These are phyloP conservation scores for Vaccinium macrocarpon DNA, from an alignment of 148 eudicot species.

Conservation along the genomic window DNA sequence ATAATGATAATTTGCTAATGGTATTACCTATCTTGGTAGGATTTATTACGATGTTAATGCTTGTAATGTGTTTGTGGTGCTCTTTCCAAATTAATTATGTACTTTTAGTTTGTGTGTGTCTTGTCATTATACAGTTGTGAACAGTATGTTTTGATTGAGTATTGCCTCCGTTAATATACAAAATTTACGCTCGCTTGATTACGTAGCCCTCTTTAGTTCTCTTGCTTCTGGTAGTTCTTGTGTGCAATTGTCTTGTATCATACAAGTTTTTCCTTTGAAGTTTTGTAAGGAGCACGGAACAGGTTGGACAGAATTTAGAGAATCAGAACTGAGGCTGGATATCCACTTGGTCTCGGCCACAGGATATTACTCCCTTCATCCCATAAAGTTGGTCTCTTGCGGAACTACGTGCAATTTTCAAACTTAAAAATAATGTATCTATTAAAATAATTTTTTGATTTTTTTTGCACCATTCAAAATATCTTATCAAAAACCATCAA, in stretches of 20 bases:
- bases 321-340: background rate
- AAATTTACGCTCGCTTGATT: background rate
- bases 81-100: slow-evolving; percentile 6
- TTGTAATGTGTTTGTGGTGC: background rate
- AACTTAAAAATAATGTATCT: too few relatives aligned
- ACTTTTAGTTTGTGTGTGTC: background rate
- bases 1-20: background rate
- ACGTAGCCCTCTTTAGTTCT: background rate
- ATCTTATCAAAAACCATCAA: too few relatives aligned
- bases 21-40: background rate
- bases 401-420: too few relatives aligned
- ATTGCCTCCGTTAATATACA: background rate
- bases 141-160: background rate
- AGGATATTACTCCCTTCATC: too few relatives aligned
- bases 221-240: background rate
- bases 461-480: too few relatives aligned
- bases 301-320: background rate
- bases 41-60: background rate
- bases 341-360: background rate
- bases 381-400: too few relatives aligned
- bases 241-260: background rate
- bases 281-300: background rate
- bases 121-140: background rate
- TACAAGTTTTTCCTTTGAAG: background rate
- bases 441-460: too few relatives aligned